phyloP scores from a whole-genome alignment of 2,329 filamentous ascomycete species.

The Fusarium oligoseptatum region DNA sequence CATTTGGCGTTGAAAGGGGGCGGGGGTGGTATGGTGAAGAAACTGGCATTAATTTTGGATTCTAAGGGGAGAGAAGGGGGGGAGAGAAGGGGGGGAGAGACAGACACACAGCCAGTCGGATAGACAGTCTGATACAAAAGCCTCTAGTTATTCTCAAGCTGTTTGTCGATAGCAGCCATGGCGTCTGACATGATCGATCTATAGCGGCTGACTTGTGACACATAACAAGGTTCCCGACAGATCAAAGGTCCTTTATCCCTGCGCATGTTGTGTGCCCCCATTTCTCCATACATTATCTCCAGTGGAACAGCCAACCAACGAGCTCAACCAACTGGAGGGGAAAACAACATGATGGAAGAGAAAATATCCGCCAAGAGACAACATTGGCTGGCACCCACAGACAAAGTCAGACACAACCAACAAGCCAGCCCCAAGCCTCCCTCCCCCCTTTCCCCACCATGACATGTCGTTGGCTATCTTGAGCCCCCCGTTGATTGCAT shows the following conservation, averaged over 20 bases:
- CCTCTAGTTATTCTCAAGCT: background rate
- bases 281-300: background rate
- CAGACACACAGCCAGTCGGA: background rate
- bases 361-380: background rate
- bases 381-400: background rate
- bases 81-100: background rate
- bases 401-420: background rate
- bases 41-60: background rate
- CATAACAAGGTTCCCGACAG: slow-evolving; percentile 3
- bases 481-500: background rate
- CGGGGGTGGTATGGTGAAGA: background rate
- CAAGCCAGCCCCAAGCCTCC: background rate
- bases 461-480: background rate
- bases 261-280: background rate
- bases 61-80: background rate
- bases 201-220: background rate
- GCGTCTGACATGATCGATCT: background rate
- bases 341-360: background rate
- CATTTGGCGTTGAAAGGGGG: background rate
- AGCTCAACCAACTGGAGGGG: background rate
- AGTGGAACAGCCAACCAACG: background rate
- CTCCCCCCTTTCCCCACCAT: background rate
- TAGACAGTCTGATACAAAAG: background rate
- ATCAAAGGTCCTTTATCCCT: background rate
- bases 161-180: background rate